Conservation (phyloP, 1,139 yeast species). For the Protomyces pachydermus region DNA sequence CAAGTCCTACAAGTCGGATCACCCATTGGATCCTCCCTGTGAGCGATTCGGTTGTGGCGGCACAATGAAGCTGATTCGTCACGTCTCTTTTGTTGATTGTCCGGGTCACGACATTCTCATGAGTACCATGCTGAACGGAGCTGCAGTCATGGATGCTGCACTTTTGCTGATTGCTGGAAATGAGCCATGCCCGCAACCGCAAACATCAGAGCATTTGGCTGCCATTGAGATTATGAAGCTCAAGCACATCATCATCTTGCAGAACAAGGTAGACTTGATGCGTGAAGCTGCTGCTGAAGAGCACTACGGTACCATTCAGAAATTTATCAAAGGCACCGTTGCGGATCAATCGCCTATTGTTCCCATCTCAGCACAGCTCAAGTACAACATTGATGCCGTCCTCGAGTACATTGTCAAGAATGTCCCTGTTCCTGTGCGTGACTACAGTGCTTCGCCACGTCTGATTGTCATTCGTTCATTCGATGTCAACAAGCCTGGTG, state of each 20-base stretch:
- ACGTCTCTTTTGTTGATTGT: conserved; percentile 97
- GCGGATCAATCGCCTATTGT: conserved; percentile 99
- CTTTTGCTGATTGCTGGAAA: conserved; percentile 92
- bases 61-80: conserved; percentile 84
- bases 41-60: conserved; percentile 71
- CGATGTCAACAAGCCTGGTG: conserved; percentile 98
- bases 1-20: conserved; percentile 88
- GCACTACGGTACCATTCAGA: conserved; percentile 86
- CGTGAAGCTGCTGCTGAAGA: conserved; percentile 94
- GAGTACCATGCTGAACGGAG: conserved; percentile 99
- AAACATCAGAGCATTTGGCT: conserved; percentile 97
- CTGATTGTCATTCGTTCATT: conserved; percentile 96
- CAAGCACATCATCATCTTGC: conserved; percentile 91
- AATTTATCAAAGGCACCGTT: conserved; percentile 79
- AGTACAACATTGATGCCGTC: conserved; percentile 97
- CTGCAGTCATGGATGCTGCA: conserved; percentile 99
- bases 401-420: conserved; percentile 92
- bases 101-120: conserved; percentile 99
- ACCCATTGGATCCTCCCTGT: conserved; percentile 90
- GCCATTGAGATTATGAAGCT: conserved; percentile 99
- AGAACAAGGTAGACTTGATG: conserved; percentile 98
- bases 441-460: conserved; percentile 87
- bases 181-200: conserved; percentile 99
- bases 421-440: conserved; percentile 95
- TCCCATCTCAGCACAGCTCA: conserved; percentile 97